Percentiles rank a stretch among this genome's conserved stretches.
phyloP scores from a whole-genome alignment of 1,139 yeast genomes.

The Pichia sp. region DNA sequence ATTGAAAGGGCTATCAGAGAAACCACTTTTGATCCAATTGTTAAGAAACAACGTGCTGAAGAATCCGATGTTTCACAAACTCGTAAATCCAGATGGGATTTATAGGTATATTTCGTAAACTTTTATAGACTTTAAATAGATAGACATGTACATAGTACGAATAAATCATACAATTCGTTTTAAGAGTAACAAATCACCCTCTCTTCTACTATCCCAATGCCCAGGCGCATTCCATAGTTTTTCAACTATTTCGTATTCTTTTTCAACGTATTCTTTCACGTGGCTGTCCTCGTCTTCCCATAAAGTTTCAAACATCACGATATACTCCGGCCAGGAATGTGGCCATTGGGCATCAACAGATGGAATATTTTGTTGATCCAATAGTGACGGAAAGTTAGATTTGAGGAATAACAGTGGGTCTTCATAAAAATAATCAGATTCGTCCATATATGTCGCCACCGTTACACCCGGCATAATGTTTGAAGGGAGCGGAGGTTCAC shows the following conservation, averaged over 20 bases:
- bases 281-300: slow-evolving; percentile 11
- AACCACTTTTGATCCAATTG: neutral
- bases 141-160: neutral
- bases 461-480: slow-evolving; percentile 13
- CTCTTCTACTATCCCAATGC: slow-evolving; percentile 85
- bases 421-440: slow-evolving; percentile 79
- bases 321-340: slow-evolving; percentile 67
- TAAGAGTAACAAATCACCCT: slow-evolving; percentile 61
- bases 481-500: slow-evolving; percentile 78
- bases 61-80: neutral
- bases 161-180: neutral
- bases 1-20: slow-evolving; percentile 5
- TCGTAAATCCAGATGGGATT: slow-evolving; percentile 20
- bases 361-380: neutral
- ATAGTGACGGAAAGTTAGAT: slow-evolving; percentile 36
- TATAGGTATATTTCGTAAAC: slow-evolving; percentile 5
- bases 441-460: slow-evolving; percentile 65
- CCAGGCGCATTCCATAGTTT: slow-evolving; percentile 14
- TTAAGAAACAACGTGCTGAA: neutral
- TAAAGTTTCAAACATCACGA: slow-evolving; percentile 60
- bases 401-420: slow-evolving; percentile 56
- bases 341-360: slow-evolving; percentile 27
- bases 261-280: neutral
- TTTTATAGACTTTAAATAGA: neutral
- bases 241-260: slow-evolving; percentile 7